Percentiles rank a stretch among this genome's conserved stretches.
These are phyloP conservation scores for Garcia nutans DNA, from an alignment of 345 rosid genomes.

Conservation along the genomic window DNA sequence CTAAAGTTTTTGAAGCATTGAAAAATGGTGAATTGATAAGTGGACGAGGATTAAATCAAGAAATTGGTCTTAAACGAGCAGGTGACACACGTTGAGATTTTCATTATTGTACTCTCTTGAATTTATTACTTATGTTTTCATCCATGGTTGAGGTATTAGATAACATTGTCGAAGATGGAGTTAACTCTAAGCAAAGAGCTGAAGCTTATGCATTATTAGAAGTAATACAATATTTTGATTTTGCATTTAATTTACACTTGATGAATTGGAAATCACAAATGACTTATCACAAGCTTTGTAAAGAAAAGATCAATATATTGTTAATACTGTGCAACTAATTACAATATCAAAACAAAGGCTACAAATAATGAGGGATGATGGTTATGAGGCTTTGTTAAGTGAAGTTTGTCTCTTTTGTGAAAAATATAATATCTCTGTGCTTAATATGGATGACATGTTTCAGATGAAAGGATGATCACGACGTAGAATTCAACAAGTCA, in stretches of 20 bases:
- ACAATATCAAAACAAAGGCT: background rate
- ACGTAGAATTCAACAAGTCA: too few relatives aligned
- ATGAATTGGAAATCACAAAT: constrained; percentile 10
- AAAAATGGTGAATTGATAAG: background rate
- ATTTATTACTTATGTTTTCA: background rate
- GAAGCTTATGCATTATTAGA: background rate
- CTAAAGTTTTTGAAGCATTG: background rate
- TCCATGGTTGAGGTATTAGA: background rate
- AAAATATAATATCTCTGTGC: too few relatives aligned
- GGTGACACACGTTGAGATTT: constrained; percentile 9
- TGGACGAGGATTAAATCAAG: background rate
- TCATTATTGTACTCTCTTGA: background rate
- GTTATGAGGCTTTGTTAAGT: background rate
- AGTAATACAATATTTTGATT: background rate
- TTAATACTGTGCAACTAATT: background rate
- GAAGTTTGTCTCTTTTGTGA: background rate
- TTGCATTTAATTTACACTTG: background rate
- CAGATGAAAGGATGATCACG: too few relatives aligned
- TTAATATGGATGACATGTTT: too few relatives aligned
- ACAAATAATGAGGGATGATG: background rate
- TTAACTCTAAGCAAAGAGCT: background rate
- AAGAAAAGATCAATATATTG: constrained; percentile 12
- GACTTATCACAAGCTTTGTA: constrained; percentile 1
- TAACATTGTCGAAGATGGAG: too few relatives aligned
- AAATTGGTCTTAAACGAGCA: background rate